Base-by-base conservation (phyloP, 164 flowering plant genomes). In the Aristolochia fimbriata region DNA sequence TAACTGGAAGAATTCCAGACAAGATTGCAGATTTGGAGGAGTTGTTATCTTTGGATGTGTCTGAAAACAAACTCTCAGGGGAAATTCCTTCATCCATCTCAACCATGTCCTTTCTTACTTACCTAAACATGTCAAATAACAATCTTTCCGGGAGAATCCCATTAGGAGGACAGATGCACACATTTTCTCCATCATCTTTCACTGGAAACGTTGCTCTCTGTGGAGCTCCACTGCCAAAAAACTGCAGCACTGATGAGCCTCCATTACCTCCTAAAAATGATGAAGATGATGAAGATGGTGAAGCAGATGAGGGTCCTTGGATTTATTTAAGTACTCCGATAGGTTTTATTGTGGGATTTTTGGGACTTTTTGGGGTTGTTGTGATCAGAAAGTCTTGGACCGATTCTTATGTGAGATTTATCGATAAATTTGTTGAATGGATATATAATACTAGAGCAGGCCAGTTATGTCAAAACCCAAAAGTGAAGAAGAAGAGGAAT, bases 21-120 rank as follows among this genome's bases (percentile, higher is more conserved):
- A 49, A 51, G 11, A 77, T 83, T 20, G 66, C 71, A 37, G 51
- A 48, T 15, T 15, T 81, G 66, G 51, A 12, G 0, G 60, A 65
- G n/a, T 24, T 83, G 33, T 43, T 45, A 21, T 77, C 78, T 16
- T 77, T 83, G 37, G 88, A 80, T 65, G 63, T 83, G 14, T 80
- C 89, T 17, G 62, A 48, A 15, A 81, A 81, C 55, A 60, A 55
- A 22, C 66, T 83, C 19, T 70, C 76, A 0, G 86, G 86, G 11
- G 57, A 20, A 15, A 80, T 80, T 24, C 89, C 86, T 33, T 24
- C 65, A 1, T 66, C 69, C 69, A 53, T 83, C 62, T 47, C 75
- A 0, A 53, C 71, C 30, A 15, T 83, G 41, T 33, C 74, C 8
- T 62, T 52, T 30, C 25, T 81, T 55, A 33, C 66, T 15, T 63